Base-by-base conservation (phyloP, 441 rosid species). In the Pelargonium cotyledonis region DNA sequence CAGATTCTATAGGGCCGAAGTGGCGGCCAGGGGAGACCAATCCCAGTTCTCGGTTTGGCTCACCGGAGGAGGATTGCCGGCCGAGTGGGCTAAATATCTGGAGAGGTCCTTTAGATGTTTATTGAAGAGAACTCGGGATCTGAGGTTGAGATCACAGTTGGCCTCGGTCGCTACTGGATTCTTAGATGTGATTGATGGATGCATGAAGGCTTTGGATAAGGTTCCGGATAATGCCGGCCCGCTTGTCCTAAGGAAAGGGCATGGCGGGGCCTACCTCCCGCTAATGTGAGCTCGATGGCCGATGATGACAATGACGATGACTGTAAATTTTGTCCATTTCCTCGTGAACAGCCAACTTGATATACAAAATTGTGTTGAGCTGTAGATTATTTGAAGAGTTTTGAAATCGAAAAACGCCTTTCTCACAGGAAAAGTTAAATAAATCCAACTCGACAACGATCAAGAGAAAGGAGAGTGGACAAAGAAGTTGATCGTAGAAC, bases 1-100 rank as follows among this genome's bases (percentile, higher is more conserved):
- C 46, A 89, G 86, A 79, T 95, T 92, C 76, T 95, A 86, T 68
- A 79, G 95, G 79, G 84, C 90, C 11, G 98, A 95, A 77, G 86
- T 92, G 78, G 93, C 90, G 14, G 99, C 99, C 71, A 80, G 98
- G 72, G 95, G 91, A 2, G 98, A 95, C 75, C 99, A 95, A 74
- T 90, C 97, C 58, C 98, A 95, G 46, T 90, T 95, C 84, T 85
- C 98, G 1, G 93, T 89, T 57, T 95, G 99, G 99, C 90, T 95
- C 57, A 89, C 91, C 0, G 97, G 97, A 3, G 96, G 98, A 57
- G 97, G 97, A 0, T 73, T 92, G 69, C 97, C 99, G 8, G 95
- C 94, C 23, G 99, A 95, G 65, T 92, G 99, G 98, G 99, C 98
- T 53, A 92, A 90, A 73, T 87, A 88, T 79, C 77, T 95, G 79